Conservation (phyloP, 495 filamentous ascomycete genomes). For the Aspergillus nidulans region DNA sequence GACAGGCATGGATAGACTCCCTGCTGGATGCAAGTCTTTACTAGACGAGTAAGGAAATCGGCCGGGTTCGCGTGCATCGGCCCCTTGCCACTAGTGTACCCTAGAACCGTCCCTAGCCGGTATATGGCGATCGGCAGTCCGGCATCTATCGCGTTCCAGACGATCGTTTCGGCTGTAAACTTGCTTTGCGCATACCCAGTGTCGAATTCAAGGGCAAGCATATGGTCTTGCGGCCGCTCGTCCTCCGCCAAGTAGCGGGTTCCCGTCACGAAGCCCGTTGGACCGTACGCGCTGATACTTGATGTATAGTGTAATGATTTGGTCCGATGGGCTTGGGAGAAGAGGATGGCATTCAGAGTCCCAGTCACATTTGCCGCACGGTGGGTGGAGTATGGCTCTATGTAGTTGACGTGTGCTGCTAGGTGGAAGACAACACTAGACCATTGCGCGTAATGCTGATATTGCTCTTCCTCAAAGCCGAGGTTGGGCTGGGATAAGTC, state of each 20-base stretch:
- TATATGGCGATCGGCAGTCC: constrained; percentile 17
- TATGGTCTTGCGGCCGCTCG: background rate
- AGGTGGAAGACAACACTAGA: constrained; percentile 19
- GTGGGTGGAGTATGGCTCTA: constrained; percentile 14
- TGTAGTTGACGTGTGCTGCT: constrained; percentile 13
- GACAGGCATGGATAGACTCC: constrained; percentile 14
- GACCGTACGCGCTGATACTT: constrained; percentile 13
- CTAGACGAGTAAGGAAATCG: constrained; percentile 15
- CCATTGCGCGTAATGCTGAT: constrained; percentile 5
- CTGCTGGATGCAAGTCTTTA: constrained; percentile 4
- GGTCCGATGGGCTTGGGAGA: constrained; percentile 6
- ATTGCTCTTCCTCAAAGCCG: constrained; percentile 6
- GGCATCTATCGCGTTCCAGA: constrained; percentile 10
- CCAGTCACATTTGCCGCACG: constrained; percentile 13
- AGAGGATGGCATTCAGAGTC: constrained; percentile 2
- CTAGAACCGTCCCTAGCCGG: constrained; percentile 10
- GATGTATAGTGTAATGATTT: constrained; percentile 19
- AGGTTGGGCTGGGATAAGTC: background rate
- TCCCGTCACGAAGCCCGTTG: background rate
- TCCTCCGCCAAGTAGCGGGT: constrained; percentile 7
- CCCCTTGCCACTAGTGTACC: constrained; percentile 1
- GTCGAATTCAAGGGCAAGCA: constrained; percentile 3
- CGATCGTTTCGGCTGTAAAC: constrained; percentile 11
- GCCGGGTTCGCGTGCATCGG: constrained; percentile 12
- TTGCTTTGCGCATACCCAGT: constrained; percentile 19